Percentiles rank a stretch among this genome's conserved stretches.
Evolutionary conservation across 2,329 filamentous ascomycete species (phyloP).

Genomic region (Pestalotiopsis sp.): DNA sequence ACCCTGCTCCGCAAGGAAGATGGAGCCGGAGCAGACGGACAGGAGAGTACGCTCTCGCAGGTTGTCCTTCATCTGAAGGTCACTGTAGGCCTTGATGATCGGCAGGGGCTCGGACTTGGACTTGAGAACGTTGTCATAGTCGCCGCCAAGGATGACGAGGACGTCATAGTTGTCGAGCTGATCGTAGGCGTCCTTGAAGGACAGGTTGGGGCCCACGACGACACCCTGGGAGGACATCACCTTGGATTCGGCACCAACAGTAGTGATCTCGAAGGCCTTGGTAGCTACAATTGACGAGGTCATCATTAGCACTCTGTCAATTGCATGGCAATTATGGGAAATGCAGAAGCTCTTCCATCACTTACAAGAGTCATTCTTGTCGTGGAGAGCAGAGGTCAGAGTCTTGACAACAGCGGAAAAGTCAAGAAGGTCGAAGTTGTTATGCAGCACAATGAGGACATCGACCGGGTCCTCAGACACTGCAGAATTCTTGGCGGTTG

Average conservation of each 20-base stretch:
- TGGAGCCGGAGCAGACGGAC: constrained; percentile 77
- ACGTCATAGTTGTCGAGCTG: constrained; percentile 77
- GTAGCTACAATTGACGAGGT: constrained; percentile 38
- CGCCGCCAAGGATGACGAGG: constrained; percentile 76
- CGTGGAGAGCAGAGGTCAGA: constrained; percentile 52
- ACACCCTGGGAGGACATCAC: constrained; percentile 65
- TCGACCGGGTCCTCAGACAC: constrained; percentile 62
- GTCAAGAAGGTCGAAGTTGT: constrained; percentile 62
- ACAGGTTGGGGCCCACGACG: constrained; percentile 73
- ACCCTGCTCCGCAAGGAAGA: constrained; percentile 76
- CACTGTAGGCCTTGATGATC: constrained; percentile 75
- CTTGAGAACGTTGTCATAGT: constrained; percentile 65
- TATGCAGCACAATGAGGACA: constrained; percentile 62
- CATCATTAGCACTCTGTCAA: background rate
- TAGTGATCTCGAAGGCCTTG: constrained; percentile 62
- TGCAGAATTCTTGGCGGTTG: constrained; percentile 56
- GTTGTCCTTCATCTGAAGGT: constrained; percentile 79
- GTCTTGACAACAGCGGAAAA: constrained; percentile 59
- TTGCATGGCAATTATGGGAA: background rate
- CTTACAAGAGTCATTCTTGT: constrained; percentile 56
- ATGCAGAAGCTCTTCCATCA: constrained; percentile 14
- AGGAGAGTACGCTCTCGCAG: constrained; percentile 79
- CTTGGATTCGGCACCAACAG: constrained; percentile 56
- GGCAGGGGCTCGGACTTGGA: constrained; percentile 68
- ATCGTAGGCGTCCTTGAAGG: constrained; percentile 77